Conservation (phyloP, 2,329 filamentous ascomycete genomes). For the Amphichorda felina region DNA sequence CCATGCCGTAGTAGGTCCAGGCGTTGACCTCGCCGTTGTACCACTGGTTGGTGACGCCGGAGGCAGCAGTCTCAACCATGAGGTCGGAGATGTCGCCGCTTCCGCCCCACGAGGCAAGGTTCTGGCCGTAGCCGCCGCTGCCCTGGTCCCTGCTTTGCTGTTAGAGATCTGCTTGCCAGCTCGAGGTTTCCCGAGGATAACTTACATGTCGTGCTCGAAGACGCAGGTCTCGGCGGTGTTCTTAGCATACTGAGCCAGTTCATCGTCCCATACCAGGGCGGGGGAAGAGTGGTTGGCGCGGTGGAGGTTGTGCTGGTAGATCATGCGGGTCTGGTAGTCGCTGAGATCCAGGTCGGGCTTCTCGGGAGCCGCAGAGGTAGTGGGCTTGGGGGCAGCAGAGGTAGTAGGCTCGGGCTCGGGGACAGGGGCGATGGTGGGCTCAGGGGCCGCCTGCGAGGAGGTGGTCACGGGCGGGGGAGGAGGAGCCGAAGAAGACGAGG, state of each 20-base stretch:
- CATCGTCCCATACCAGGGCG: slow-evolving; percentile 52
- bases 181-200: slow-evolving; percentile 7
- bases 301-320: slow-evolving; percentile 77
- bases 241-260: slow-evolving; percentile 51
- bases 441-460: no score
- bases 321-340: slow-evolving; percentile 25
- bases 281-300: slow-evolving; percentile 68
- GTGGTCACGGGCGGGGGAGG: slow-evolving; percentile 3
- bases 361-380: slow-evolving; percentile 3
- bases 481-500: slow-evolving; percentile 2
- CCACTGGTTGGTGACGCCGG: slow-evolving; percentile 71
- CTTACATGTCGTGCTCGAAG: slow-evolving; percentile 68
- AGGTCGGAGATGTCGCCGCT: slow-evolving; percentile 21
- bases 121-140: slow-evolving; percentile 71
- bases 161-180: slow-evolving; percentile 17
- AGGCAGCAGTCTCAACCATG: slow-evolving; percentile 42
- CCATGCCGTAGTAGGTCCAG: slow-evolving; percentile 43
- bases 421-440: slow-evolving; percentile 5
- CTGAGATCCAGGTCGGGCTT: slow-evolving; percentile 1
- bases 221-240: slow-evolving; percentile 54
- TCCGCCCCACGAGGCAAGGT: slow-evolving; percentile 60
- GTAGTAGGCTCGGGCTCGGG: slow-evolving; percentile 3
- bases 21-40: slow-evolving; percentile 67
- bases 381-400: not conserved
- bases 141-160: slow-evolving; percentile 34